Base-by-base conservation (phyloP, 2,329 filamentous ascomycete genomes). In the Fusarium praegraminearum region DNA sequence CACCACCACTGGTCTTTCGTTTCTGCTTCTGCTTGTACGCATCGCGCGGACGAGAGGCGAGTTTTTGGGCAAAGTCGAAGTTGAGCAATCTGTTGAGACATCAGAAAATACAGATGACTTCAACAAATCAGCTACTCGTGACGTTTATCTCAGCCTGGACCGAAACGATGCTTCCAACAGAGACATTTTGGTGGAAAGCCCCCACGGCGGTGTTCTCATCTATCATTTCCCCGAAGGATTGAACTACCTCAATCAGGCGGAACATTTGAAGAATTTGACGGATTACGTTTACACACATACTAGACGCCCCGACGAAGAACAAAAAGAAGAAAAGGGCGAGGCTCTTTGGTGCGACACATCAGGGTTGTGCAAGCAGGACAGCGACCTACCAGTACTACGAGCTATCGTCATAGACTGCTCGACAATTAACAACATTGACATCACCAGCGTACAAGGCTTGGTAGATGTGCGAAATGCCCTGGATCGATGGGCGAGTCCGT, bases 351-450 rank as follows among this genome's bases (percentile, higher is more conserved):
- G 87, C 69, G 85, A 88, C 64, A 79, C 83, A 8, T 56, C 60
- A 1, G 24, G 26, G 10, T 20, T 33, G n/a, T 33, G 57, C 46
- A 65, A 53, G 15, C 30, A 44, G 8, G 53, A 52, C 8, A 51
- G 22, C 12, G 72, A 73, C 15, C 78, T 83, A 1, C 86, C 87
- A 0, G 76, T 81, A 13, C 79, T 89, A 18, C 82, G 82, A 7
- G 86, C 87, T 7, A 69, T 90, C 11, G 80, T 90, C 12, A 79
- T 89, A 4, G 88, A 90, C 76, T 88, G 86, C 72, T 84, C 84
- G 0, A 81, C 85, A 2, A 85, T 89, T 46, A 86, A 87, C 71
- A 82, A 83, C 58, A 78, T 89, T 30, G 88, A 90, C 63, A 82
- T 87, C 11, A 89, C 87, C 0, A 84, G 85, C 4, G 76, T 89